A percentile compares a stretch with the other conserved stretches of the same genome.
Conservation (phyloP, 2,329 filamentous ascomycete genomes). For the Pochonia chlamydosporia region DNA sequence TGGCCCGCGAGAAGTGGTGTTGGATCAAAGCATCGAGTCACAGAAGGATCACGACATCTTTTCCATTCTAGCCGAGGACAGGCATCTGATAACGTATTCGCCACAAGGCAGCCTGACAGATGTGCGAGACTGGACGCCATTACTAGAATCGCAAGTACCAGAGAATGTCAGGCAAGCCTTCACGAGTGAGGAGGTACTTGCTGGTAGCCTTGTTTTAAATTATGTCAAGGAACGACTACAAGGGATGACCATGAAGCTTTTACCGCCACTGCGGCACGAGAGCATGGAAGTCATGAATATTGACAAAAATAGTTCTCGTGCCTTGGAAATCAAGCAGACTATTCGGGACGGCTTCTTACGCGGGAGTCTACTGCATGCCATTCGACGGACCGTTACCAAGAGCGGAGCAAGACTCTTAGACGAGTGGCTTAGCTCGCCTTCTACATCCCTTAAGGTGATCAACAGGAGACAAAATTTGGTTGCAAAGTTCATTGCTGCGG, state of each 20-base stretch:
- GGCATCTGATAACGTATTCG: conserved; percentile 70
- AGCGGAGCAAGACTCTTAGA: conserved; percentile 80
- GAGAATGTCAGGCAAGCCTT: conserved; percentile 50
- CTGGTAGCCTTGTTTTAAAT: conserved; percentile 74
- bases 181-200: conserved; percentile 61
- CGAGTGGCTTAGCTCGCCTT: conserved; percentile 83
- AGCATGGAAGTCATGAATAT: conserved; percentile 78
- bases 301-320: conserved; percentile 84
- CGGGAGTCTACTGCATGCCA: conserved; percentile 84
- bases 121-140: conserved; percentile 62
- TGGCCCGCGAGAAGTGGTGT: conserved; percentile 75
- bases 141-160: conserved; percentile 70
- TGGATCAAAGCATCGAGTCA: conserved; percentile 59
- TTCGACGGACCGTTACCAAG: conserved; percentile 84
- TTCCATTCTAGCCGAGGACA: conserved; percentile 66
- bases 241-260: conserved; percentile 72
- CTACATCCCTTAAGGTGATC: conserved; percentile 77
- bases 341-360: conserved; percentile 72
- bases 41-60: conserved; percentile 57
- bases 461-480: conserved; percentile 77
- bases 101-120: conserved; percentile 37
- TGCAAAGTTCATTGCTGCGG: conserved; percentile 61
- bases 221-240: conserved; percentile 78
- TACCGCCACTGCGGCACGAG: conserved; percentile 71
- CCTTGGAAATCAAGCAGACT: conserved; percentile 83